Base-by-base conservation (phyloP, 352 stramenopile species). In the Pelagophyceae sp. region DNA sequence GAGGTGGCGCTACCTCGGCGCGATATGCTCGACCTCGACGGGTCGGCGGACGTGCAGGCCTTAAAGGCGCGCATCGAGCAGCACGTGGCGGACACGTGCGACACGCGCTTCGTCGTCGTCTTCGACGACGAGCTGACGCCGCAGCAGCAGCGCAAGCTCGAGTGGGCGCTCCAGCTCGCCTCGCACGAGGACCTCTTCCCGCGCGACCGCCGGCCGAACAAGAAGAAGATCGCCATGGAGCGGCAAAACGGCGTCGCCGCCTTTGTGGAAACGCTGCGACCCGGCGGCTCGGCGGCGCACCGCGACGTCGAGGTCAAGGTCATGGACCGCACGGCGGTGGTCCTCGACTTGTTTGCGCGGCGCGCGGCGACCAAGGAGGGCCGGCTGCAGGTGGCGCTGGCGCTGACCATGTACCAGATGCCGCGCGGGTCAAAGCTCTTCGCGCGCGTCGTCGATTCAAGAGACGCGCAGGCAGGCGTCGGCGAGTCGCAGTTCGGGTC, bases 261-360 rank as follows among this genome's bases (percentile, higher is more conserved):
- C n/a, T n/a, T n/a, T n/a, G n/a, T n/a, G n/a, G n/a, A n/a, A n/a
- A n/a, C n/a, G n/a, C n/a, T n/a, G n/a, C n/a, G n/a, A n/a, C n/a
- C n/a, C n/a, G n/a, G n/a, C n/a, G n/a, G n/a, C n/a, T n/a, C n/a
- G n/a, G n/a, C n/a, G n/a, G n/a, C n/a, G n/a, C n/a, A n/a, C n/a
- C n/a, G n/a, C 45, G 45, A 54, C 20, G 69, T 78, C 40, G 77
- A 80, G 0, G 79, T 91, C 69, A 90, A 91, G 58, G 86, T 94
- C 5, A 76, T 94, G 31, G 90, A 94, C 80, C 81, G 90, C 17
- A 93, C 90, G 1, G 88, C 88, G 0, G 79, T 94, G 0, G 93
- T 94, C 72, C 79, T 94, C 0, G 90, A 94, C 74, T 93, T 94
- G 70, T 94, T 94, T 79, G 88, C 88, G 23, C 86, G 91, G 77